A percentile compares a stretch with the other conserved stretches of the same genome.
These are phyloP conservation scores for Microthyrium microscopicum DNA, from an alignment of 2,329 filamentous ascomycete genomes.

Conservation along the genomic window DNA sequence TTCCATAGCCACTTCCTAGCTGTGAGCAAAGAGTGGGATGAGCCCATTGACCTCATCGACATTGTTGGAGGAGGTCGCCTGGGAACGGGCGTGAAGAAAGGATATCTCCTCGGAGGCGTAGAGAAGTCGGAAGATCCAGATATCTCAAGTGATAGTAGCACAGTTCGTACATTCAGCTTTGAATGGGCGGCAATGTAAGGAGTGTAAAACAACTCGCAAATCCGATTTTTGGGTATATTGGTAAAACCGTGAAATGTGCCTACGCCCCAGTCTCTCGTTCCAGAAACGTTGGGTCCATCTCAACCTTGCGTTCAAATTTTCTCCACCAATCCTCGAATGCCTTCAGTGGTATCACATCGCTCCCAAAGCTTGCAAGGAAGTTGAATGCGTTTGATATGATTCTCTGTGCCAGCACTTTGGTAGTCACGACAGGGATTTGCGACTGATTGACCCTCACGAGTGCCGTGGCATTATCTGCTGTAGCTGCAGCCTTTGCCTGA, in stretches of 20 bases:
- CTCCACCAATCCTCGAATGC: slow-evolving; percentile 96
- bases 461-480: slow-evolving; percentile 12
- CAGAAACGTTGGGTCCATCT: slow-evolving; percentile 74
- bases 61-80: slow-evolving; percentile 73
- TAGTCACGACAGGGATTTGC: slow-evolving; percentile 38
- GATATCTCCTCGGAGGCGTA: slow-evolving; percentile 64
- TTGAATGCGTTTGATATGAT: slow-evolving; percentile 98
- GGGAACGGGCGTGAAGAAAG: slow-evolving; percentile 92
- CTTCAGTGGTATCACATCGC: slow-evolving; percentile 83
- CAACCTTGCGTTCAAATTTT: slow-evolving; percentile 81
- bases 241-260: neutral
- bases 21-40: slow-evolving; percentile 71
- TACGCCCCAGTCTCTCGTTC: slow-evolving; percentile 49
- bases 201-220: neutral
- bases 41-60: slow-evolving; percentile 70
- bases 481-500: slow-evolving; percentile 9
- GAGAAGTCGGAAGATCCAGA: slow-evolving; percentile 25
- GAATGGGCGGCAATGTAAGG: slow-evolving; percentile 87
- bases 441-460: neutral
- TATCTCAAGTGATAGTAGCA: slow-evolving; percentile 12
- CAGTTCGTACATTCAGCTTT: slow-evolving; percentile 60
- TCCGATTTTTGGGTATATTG: neutral
- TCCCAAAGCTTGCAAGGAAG: slow-evolving; percentile 76
- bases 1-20: slow-evolving; percentile 93
- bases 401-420: slow-evolving; percentile 67